phyloP scores from a whole-genome alignment of 75 land plant species.

The Pinus albicaulis region DNA sequence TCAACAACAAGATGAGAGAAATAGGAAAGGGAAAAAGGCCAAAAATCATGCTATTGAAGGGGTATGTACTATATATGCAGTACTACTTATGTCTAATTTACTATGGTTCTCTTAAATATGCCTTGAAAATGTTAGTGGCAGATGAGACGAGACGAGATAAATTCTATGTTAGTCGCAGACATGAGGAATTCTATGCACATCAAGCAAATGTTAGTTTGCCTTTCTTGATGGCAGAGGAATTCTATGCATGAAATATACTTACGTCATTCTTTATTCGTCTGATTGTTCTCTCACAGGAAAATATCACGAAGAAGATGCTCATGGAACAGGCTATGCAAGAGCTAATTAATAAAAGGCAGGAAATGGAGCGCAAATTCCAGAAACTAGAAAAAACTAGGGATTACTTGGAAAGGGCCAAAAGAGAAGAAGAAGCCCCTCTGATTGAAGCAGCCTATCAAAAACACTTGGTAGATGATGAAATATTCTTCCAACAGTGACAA shows the following conservation, averaged over 20 bases:
- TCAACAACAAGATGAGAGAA: constrained; percentile 62
- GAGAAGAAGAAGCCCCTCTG: constrained; percentile 91
- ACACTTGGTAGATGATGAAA: constrained; percentile 71
- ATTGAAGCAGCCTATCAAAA: constrained; percentile 76
- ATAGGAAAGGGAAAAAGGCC: constrained; percentile 68
- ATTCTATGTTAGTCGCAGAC: no score
- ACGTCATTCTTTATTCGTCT: not conserved
- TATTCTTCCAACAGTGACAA: constrained; percentile 71
- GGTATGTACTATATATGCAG: no score
- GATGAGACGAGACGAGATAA: no score
- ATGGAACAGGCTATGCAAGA: constrained; percentile 78
- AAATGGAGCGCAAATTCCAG: constrained; percentile 89
- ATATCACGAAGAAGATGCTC: constrained; percentile 71
- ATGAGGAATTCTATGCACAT: no score
- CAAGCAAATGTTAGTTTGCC: no score
- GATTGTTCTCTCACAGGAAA: constrained; percentile 34
- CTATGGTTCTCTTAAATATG: not conserved
- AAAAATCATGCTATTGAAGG: constrained; percentile 79
- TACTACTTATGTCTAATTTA: not conserved
- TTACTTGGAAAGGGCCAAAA: constrained; percentile 91
- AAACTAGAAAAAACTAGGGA: constrained; percentile 93
- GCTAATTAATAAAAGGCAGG: constrained; percentile 81
- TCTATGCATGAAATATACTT: not conserved
- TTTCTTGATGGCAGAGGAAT: not conserved
- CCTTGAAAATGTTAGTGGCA: not conserved